Evolutionary conservation across 2,329 filamentous ascomycete genomes (phyloP).

Genomic region (Fusarium robinianum): DNA sequence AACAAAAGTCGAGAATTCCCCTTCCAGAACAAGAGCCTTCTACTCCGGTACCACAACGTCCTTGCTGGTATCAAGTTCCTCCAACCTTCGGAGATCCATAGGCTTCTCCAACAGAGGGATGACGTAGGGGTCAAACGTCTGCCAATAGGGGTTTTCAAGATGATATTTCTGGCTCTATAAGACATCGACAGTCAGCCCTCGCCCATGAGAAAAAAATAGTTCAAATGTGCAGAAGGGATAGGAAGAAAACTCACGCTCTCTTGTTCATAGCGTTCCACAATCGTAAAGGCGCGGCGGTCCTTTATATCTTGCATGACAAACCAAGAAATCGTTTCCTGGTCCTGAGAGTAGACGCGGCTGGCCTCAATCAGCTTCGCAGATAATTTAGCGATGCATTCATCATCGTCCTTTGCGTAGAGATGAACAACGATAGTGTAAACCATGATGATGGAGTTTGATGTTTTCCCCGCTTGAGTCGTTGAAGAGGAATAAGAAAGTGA

Average conservation of each 20-base stretch:
- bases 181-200: conserved; percentile 7
- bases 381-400: conserved; percentile 66
- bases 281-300: conserved; percentile 72
- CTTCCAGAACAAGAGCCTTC: background rate
- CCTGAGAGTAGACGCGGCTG: conserved; percentile 71
- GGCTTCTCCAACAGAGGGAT: conserved; percentile 67
- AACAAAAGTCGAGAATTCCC: background rate
- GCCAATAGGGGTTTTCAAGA: conserved; percentile 72
- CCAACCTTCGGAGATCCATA: conserved; percentile 71
- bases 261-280: conserved; percentile 73
- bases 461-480: too few species aligned
- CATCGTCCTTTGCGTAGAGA: conserved; percentile 70
- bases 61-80: conserved; percentile 66
- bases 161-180: conserved; percentile 62
- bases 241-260: conserved; percentile 56
- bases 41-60: conserved; percentile 48
- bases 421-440: conserved; percentile 73
- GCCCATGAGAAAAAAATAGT: background rate
- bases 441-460: conserved; percentile 52
- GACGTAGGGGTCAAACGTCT: conserved; percentile 77
- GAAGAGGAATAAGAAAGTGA: too few species aligned
- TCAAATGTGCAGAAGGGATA: too few species aligned
- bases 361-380: conserved; percentile 75
- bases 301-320: conserved; percentile 77
- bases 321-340: conserved; percentile 73